Base-by-base conservation (phyloP, 257 asterid genomes). In the Scutellaria baicalensis region DNA sequence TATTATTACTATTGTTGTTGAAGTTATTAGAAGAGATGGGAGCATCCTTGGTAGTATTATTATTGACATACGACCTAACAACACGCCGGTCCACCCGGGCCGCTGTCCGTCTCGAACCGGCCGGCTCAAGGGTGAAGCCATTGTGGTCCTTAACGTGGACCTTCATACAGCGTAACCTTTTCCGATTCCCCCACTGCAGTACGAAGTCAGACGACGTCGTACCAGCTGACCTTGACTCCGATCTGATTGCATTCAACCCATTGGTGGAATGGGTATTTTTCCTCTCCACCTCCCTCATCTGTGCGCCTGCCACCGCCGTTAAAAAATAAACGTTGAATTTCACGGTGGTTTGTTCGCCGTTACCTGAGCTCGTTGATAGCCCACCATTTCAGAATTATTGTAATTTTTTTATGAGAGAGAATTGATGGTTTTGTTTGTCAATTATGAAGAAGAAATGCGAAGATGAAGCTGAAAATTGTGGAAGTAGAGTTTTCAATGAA, bases 171-270 rank as follows among this genome's bases (percentile, higher is more conserved):
- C 91, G 84, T 63, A 85, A 49, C 80, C 92, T 76, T 71, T 93
- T 93, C 69, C 91, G 81, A 69, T 83, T 90, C 10, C 97, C 98
- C 96, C 94, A 87, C 83, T 88, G 97, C 75, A 93, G 75, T 3
- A 79, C 84, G 79, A 90, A 90, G 63, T 89, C 88, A 0, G 89
- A 81, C 73, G 97, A 80, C 82, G 91, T 65, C 66, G 83, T 80
- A 17, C 59, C 74, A 0, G 70, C 76, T 57, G 87, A 77, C 79
- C 77, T 82, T 40, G 82, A 73, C 60, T 80, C 82, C 50, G 95
- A 82, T 80, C 90, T 79, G 76, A 72, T 44, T 48, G 33, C 2
- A 4, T 75, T 31, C 78, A 72, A 83, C 20, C 87, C 95, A 31
- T 64, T 71, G 59, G 80, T 59, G 13, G 82, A 69, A 47, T 76